phyloP scores from a whole-genome alignment of 2,329 filamentous ascomycete species.

The Alternaria ethzedia region DNA sequence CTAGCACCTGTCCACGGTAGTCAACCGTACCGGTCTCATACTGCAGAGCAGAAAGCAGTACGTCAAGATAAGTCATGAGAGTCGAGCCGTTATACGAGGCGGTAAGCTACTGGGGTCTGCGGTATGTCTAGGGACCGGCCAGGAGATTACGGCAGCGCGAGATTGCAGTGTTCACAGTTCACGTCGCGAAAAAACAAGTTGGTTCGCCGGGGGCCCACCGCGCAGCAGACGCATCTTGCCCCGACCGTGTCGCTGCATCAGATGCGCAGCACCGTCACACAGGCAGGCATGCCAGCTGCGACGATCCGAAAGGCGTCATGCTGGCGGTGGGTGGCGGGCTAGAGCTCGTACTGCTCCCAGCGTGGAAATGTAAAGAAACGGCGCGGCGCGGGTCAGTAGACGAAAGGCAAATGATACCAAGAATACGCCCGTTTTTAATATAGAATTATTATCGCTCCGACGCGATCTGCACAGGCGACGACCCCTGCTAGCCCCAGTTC shows the following conservation, averaged over 20 bases:
- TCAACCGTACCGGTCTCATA: not conserved
- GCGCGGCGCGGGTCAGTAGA: conserved; percentile 11
- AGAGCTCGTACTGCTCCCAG: not conserved
- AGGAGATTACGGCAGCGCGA: conserved; percentile 20
- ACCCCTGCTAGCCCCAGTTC: conserved; percentile 35
- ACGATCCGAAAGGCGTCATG: conserved; percentile 14
- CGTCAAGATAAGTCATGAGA: conserved; percentile 1
- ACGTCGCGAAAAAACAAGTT: conserved; percentile 28
- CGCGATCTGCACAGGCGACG: conserved; percentile 17
- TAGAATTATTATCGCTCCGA: conserved; percentile 30
- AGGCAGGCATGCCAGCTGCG: conserved; percentile 6
- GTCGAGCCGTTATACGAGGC: conserved; percentile 10
- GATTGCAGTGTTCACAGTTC: conserved; percentile 28
- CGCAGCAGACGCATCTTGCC: conserved; percentile 10
- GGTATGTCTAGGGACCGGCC: conserved; percentile 15
- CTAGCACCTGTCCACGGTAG: not conserved
- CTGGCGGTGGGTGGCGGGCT: conserved; percentile 12
- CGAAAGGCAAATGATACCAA: conserved; percentile 13
- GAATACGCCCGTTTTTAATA: conserved; percentile 23
- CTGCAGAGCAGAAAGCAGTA: not conserved
- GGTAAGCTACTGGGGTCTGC: conserved; percentile 6
- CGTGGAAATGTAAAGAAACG: not conserved
- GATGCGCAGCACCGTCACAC: not conserved
- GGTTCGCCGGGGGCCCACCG: conserved; percentile 19
- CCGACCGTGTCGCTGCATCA: conserved; percentile 6